Conservation (phyloP, 768 basidiomycete genomes). For the Boletus insuetus region DNA sequence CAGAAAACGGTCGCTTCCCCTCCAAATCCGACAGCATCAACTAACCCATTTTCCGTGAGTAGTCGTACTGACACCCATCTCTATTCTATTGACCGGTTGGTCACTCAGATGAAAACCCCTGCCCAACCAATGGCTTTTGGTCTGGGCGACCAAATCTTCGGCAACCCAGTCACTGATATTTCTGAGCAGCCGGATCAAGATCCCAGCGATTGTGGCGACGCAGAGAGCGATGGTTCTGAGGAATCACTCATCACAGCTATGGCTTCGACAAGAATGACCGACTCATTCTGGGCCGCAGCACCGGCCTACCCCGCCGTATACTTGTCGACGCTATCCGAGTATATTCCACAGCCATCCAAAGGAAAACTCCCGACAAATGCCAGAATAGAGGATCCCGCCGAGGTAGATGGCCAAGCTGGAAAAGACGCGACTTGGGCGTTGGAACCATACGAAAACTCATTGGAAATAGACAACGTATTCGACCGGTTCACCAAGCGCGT, state of each 20-base stretch:
- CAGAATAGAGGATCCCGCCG: conserved; percentile 42
- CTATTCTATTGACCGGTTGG: neutral
- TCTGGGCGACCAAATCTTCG: conserved; percentile 69
- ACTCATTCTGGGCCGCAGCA: conserved; percentile 64
- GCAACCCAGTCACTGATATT: conserved; percentile 26
- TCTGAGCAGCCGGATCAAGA: conserved; percentile 14
- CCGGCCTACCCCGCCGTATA: conserved; percentile 70
- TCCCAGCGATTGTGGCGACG: conserved; percentile 29
- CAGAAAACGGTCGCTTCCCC: conserved; percentile 35
- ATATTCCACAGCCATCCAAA: conserved; percentile 58
- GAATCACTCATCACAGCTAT: conserved; percentile 56
- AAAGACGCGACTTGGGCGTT: conserved; percentile 56
- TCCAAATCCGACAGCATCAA: conserved; percentile 30
- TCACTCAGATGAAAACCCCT: conserved; percentile 26
- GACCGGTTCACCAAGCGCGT: conserved; percentile 79
- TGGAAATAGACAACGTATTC: conserved; percentile 81
- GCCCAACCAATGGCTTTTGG: conserved; percentile 42
- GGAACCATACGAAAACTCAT: conserved; percentile 80
- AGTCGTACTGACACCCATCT: neutral
- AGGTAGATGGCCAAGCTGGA: conserved; percentile 40
- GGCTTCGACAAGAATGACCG: conserved; percentile 49
- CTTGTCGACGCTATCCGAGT: conserved; percentile 73
- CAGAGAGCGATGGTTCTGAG: conserved; percentile 41
- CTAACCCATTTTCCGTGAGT: conserved; percentile 73
- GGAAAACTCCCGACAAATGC: conserved; percentile 40